Conservation (phyloP, 1,139 yeast species). For the Geotrichum armillariae region DNA sequence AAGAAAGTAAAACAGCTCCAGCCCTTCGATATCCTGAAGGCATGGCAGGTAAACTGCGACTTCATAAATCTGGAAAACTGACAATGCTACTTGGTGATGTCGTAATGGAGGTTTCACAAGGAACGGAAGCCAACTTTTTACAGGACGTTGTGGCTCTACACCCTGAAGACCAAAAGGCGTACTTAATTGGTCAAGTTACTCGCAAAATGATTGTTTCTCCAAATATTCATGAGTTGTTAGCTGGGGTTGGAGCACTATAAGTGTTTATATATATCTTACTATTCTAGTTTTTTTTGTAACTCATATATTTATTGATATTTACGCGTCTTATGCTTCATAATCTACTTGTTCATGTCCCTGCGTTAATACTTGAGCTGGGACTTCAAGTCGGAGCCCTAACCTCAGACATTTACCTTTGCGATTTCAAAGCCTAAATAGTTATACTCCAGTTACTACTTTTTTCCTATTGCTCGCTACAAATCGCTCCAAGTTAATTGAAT, state of each 20-base stretch:
- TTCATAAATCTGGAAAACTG: constrained; percentile 80
- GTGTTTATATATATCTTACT: no score
- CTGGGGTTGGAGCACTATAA: constrained; percentile 8
- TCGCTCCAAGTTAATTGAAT: no score
- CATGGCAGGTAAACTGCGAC: constrained; percentile 65
- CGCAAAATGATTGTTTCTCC: constrained; percentile 60
- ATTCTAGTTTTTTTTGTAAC: no score
- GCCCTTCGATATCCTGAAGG: constrained; percentile 46
- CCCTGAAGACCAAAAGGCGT: constrained; percentile 47
- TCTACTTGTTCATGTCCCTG: no score
- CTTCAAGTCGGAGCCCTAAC: no score
- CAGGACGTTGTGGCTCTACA: constrained; percentile 74
- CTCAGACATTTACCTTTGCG: no score
- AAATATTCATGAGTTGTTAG: constrained; percentile 26
- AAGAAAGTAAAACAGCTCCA: background rate
- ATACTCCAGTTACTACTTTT: no score
- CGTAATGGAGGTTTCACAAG: constrained; percentile 67
- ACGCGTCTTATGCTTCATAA: no score
- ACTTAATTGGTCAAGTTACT: constrained; percentile 61
- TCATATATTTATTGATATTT: no score
- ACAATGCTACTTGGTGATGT: constrained; percentile 73
- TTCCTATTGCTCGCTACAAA: no score
- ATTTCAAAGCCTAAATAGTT: no score
- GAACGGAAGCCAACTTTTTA: constrained; percentile 69
- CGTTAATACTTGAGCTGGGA: no score